A percentile compares a stretch with the other conserved stretches of the same genome.
phyloP scores from a whole-genome alignment of 2,329 filamentous ascomycete genomes.

The Diplocarpon rosae region DNA sequence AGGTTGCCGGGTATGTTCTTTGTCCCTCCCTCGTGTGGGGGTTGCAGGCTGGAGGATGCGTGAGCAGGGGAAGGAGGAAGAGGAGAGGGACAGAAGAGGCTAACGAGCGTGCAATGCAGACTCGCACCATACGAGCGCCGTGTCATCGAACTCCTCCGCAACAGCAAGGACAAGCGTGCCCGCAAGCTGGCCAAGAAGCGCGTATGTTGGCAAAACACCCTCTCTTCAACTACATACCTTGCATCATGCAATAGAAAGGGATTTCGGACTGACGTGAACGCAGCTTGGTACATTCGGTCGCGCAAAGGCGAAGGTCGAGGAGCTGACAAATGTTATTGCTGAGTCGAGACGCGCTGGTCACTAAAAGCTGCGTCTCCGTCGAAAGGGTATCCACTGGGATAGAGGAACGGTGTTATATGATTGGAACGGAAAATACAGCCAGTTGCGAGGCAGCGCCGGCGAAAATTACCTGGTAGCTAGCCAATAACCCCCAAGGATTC shows the following conservation, averaged over 20 bases:
- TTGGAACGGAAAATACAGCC: slow-evolving; percentile 4
- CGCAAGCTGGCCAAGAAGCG: slow-evolving; percentile 99
- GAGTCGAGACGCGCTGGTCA: slow-evolving; percentile 76
- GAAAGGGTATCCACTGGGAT: background rate
- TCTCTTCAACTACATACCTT: background rate
- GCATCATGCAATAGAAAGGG: background rate
- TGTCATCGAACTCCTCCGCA: slow-evolving; percentile 97
- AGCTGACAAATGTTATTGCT: slow-evolving; percentile 95
- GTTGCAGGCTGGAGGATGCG: background rate
- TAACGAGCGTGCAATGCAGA: slow-evolving; percentile 31
- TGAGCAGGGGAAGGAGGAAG: too few relatives aligned
- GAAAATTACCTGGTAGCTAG: background rate
- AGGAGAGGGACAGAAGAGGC: too few relatives aligned
- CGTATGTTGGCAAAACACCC: slow-evolving; percentile 42
- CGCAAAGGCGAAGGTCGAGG: slow-evolving; percentile 99
- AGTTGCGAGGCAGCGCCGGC: too few relatives aligned
- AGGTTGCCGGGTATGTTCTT: slow-evolving; percentile 77
- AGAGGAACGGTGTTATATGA: slow-evolving; percentile 18
- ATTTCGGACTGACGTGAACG: slow-evolving; percentile 6
- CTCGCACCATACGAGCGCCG: slow-evolving; percentile 95
- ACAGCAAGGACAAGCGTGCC: slow-evolving; percentile 98
- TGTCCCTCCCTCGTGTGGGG: background rate
- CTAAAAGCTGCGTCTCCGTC: slow-evolving; percentile 36
- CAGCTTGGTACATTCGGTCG: slow-evolving; percentile 97
- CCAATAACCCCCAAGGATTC: background rate